Evolutionary conservation across 305 asterid species (phyloP).

Genomic region (Fraxinus sp.): DNA sequence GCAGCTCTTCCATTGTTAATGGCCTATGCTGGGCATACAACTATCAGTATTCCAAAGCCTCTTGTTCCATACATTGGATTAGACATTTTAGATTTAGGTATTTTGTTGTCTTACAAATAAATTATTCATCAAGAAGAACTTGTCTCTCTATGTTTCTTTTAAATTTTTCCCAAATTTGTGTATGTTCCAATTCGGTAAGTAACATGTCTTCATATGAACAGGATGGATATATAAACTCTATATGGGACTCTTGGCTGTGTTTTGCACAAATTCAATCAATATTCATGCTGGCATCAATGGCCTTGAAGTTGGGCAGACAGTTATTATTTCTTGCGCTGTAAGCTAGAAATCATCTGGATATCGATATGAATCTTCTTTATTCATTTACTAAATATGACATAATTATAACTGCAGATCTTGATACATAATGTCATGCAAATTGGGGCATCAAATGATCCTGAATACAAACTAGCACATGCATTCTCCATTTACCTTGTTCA

Average conservation of each 20-base stretch:
- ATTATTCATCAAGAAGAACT: not conserved
- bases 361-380: not conserved
- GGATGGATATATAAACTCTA: conserved; percentile 90
- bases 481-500: conserved; percentile 89
- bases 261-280: conserved; percentile 91
- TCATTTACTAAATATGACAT: conserved; percentile 22
- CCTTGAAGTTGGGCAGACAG: conserved; percentile 97
- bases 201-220: conserved; percentile 27
- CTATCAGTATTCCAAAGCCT: conserved; percentile 85
- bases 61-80: conserved; percentile 62
- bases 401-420: conserved; percentile 54
- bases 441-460: conserved; percentile 66
- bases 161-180: not conserved
- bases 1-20: conserved; percentile 90
- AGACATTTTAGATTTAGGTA: conserved; percentile 74
- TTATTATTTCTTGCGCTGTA: conserved; percentile 84
- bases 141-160: not conserved
- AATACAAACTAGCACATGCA: conserved; percentile 87
- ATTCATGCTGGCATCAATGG: conserved; percentile 96
- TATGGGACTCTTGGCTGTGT: conserved; percentile 88
- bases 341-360: conserved; percentile 28
- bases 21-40: conserved; percentile 96
- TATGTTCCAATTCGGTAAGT: not conserved
- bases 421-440: conserved; percentile 87
- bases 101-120: not conserved